Percentiles rank a stretch among this genome's conserved stretches.
Conservation (phyloP, 208 protist genomes). For the Acanthamoeba divionensis region DNA sequence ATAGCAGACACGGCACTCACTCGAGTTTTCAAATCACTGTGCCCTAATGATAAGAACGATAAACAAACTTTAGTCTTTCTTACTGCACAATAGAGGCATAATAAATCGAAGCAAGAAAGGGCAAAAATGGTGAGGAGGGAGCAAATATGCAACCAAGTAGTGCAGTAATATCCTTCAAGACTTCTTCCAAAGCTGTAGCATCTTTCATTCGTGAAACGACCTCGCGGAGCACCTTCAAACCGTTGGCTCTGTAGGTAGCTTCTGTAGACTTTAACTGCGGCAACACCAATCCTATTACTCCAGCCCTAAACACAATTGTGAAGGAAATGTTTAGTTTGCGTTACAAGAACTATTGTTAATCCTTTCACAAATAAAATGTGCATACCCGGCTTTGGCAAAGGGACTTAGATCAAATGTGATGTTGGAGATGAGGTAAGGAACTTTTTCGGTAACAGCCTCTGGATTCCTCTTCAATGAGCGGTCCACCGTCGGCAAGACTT, state of each 20-base stretch:
- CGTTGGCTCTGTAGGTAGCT: background rate
- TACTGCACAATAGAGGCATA: too few species aligned
- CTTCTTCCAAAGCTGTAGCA: background rate
- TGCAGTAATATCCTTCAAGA: constrained; percentile 15
- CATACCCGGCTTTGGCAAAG: background rate
- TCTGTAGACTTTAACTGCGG: constrained; percentile 4
- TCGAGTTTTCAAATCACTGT: background rate
- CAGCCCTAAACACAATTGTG: background rate
- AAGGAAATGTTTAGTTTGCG: background rate
- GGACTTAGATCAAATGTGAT: constrained; percentile 23
- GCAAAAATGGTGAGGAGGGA: too few species aligned
- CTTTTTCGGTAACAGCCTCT: constrained; percentile 18
- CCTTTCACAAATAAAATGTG: background rate
- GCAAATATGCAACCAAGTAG: background rate
- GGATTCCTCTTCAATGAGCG: constrained; percentile 46
- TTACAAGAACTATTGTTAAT: background rate
- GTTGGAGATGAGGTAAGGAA: constrained; percentile 12
- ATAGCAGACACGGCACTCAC: constrained; percentile 13
- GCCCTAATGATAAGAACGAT: background rate
- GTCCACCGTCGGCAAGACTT: constrained; percentile 21
- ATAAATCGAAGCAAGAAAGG: too few species aligned
- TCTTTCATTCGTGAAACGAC: background rate
- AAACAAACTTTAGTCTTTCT: too few species aligned
- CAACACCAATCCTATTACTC: background rate
- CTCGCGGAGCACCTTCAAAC: background rate